Evolutionary conservation across 805 yeast genomes (phyloP).

Genomic region (Kurtzmaniella cleridarum): DNA sequence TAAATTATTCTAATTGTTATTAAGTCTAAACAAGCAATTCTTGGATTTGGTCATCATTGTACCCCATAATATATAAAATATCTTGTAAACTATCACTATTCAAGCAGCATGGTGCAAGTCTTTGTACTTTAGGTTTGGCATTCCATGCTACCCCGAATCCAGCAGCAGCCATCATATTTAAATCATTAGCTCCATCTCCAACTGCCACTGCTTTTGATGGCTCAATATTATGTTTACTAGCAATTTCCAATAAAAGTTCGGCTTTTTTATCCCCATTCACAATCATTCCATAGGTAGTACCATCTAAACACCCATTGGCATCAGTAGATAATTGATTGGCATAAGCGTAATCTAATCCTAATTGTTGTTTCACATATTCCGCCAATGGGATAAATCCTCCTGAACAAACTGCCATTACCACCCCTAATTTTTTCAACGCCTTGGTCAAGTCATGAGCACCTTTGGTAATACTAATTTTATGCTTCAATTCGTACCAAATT

Average conservation of each 20-base stretch:
- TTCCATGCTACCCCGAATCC: constrained; percentile 97
- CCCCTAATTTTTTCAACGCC: constrained; percentile 56
- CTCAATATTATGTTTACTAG: constrained; percentile 48
- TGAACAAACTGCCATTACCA: constrained; percentile 78
- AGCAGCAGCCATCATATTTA: constrained; percentile 85
- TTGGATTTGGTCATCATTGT: constrained; percentile 48
- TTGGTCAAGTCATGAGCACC: constrained; percentile 75
- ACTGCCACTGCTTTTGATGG: constrained; percentile 65
- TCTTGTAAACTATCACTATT: constrained; percentile 73
- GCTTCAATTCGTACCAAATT: constrained; percentile 75
- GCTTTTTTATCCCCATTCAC: constrained; percentile 89
- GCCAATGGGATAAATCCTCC: constrained; percentile 96
- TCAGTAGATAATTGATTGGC: constrained; percentile 62
- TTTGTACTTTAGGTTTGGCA: constrained; percentile 91
- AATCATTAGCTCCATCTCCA: constrained; percentile 97
- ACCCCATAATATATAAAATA: constrained; percentile 77
- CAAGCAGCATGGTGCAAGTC: constrained; percentile 73
- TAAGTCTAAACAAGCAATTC: constrained; percentile 12
- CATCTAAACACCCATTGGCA: constrained; percentile 54
- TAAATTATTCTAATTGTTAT: background rate
- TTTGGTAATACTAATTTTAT: constrained; percentile 66
- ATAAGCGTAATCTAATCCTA: constrained; percentile 79
- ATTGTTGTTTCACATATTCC: constrained; percentile 55
- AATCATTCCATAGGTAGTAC: constrained; percentile 70
- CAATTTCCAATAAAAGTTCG: constrained; percentile 56